Percentiles rank a stretch among this genome's conserved stretches.
Conservation (phyloP, 1,284 basidiomycete genomes). For the Acaromyces ingoldii region DNA sequence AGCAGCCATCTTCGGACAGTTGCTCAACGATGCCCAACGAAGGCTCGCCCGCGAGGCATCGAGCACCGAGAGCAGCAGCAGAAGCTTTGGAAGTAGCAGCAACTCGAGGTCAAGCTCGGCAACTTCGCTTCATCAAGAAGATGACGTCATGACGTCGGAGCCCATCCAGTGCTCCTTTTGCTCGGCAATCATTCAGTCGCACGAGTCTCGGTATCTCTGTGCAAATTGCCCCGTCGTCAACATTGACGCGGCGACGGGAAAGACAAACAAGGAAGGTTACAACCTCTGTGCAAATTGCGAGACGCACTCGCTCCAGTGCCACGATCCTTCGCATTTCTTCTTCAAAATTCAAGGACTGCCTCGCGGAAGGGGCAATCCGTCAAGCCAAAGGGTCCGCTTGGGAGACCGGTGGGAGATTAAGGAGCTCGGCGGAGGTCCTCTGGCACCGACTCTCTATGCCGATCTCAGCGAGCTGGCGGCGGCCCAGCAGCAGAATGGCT, state of each 20-base stretch:
- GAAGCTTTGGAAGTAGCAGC: too few species aligned
- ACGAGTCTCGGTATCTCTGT: slow-evolving; percentile 12
- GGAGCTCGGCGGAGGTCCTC: slow-evolving; percentile 3
- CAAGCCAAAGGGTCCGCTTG: neutral
- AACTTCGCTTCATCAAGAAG: too few species aligned
- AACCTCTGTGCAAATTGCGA: slow-evolving; percentile 15
- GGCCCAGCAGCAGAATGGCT: too few species aligned
- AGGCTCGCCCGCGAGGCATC: too few species aligned
- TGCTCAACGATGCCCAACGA: too few species aligned
- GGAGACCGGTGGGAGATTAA: slow-evolving; percentile 5
- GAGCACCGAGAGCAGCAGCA: too few species aligned
- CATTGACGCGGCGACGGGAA: neutral
- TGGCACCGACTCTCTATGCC: slow-evolving; percentile 7
- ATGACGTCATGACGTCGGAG: too few species aligned
- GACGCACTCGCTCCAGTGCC: slow-evolving; percentile 10
- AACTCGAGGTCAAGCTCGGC: too few species aligned
- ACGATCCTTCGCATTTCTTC: slow-evolving; percentile 21
- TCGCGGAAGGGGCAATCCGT: neutral
- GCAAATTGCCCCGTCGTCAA: slow-evolving; percentile 15
- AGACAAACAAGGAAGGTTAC: slow-evolving; percentile 6
- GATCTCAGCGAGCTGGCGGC: neutral
- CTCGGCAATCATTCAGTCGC: neutral
- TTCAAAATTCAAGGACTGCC: slow-evolving; percentile 11
- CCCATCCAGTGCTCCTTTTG: slow-evolving; percentile 4
- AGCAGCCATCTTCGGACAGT: neutral